Percentiles rank a stretch among this genome's conserved stretches.
These are phyloP conservation scores for Coniferiporia weirii DNA, from an alignment of 1,284 basidiomycete genomes.

Conservation along the genomic window DNA sequence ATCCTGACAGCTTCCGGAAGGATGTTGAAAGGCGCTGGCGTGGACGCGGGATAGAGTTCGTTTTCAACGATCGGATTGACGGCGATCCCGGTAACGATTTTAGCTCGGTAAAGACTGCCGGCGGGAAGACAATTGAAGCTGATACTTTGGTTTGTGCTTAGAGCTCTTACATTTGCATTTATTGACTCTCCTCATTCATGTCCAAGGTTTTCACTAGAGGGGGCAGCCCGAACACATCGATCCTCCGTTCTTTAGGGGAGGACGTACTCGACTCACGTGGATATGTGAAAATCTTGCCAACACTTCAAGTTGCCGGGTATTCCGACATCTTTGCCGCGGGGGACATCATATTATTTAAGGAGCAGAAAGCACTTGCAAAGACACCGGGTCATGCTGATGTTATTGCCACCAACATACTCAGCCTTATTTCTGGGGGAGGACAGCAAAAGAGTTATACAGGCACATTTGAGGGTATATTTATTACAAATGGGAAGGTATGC, in stretches of 20 bases:
- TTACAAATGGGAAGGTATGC: slow-evolving; percentile 55
- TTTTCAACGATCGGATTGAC: slow-evolving; percentile 54
- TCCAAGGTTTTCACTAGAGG: slow-evolving; percentile 46
- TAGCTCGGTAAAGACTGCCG: slow-evolving; percentile 43
- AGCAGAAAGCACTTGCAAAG: slow-evolving; percentile 57
- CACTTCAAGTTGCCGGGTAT: slow-evolving; percentile 44
- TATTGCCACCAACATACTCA: slow-evolving; percentile 42
- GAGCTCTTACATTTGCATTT: neutral
- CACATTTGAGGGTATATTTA: slow-evolving; percentile 43
- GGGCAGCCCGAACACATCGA: slow-evolving; percentile 44
- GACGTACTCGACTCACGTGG: slow-evolving; percentile 37
- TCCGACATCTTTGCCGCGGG: slow-evolving; percentile 53
- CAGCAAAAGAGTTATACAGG: slow-evolving; percentile 45
- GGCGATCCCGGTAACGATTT: slow-evolving; percentile 32
- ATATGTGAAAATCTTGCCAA: slow-evolving; percentile 44
- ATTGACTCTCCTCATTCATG: neutral
- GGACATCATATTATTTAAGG: slow-evolving; percentile 53
- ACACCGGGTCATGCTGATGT: slow-evolving; percentile 37
- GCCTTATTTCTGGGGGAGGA: slow-evolving; percentile 34
- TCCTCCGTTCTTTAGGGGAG: slow-evolving; percentile 40
- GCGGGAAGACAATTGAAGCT: slow-evolving; percentile 46
- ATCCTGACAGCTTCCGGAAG: slow-evolving; percentile 53
- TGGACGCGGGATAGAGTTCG: slow-evolving; percentile 43
- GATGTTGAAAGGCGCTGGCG: slow-evolving; percentile 37
- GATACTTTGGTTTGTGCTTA: slow-evolving; percentile 49